Evolutionary conservation across 2,329 filamentous ascomycete genomes (phyloP).

Genomic region (Trichoderma gracile): DNA sequence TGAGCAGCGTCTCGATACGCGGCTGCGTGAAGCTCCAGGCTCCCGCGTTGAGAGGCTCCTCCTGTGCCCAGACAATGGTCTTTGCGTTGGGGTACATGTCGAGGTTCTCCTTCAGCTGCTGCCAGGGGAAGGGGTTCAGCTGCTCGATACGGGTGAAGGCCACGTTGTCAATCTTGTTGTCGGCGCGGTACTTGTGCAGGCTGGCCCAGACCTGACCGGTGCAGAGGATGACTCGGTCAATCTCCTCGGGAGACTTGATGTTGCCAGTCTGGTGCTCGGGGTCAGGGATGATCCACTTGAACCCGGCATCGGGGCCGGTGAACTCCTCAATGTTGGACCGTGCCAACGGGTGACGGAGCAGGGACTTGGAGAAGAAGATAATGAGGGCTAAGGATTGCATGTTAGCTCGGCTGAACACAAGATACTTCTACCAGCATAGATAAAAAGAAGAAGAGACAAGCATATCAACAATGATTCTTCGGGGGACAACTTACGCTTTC

Average conservation of each 20-base stretch:
- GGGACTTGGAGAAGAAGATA: constrained; percentile 97
- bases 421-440: too few relatives aligned
- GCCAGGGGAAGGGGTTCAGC: constrained; percentile 98
- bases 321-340: constrained; percentile 91
- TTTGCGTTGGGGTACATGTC: constrained; percentile 97
- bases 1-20: constrained; percentile 92
- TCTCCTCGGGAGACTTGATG: constrained; percentile 79
- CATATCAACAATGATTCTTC: too few relatives aligned
- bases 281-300: constrained; percentile 95
- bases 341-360: constrained; percentile 90
- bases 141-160: constrained; percentile 96
- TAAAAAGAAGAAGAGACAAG: too few relatives aligned
- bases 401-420: constrained; percentile 21
- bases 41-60: constrained; percentile 96
- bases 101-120: constrained; percentile 92
- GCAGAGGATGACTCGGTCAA: constrained; percentile 93
- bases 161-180: constrained; percentile 83
- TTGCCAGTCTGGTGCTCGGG: constrained; percentile 73
- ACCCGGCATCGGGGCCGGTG: constrained; percentile 78
- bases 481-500: constrained; percentile 74
- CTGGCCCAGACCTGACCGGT: constrained; percentile 91
- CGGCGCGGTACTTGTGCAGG: constrained; percentile 85
- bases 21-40: constrained; percentile 98
- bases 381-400: constrained; percentile 65
- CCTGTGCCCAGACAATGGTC: constrained; percentile 95